These are phyloP conservation scores for Canavalia ensiformis DNA, from an alignment of 306 rosid species.

Conservation along the genomic window DNA sequence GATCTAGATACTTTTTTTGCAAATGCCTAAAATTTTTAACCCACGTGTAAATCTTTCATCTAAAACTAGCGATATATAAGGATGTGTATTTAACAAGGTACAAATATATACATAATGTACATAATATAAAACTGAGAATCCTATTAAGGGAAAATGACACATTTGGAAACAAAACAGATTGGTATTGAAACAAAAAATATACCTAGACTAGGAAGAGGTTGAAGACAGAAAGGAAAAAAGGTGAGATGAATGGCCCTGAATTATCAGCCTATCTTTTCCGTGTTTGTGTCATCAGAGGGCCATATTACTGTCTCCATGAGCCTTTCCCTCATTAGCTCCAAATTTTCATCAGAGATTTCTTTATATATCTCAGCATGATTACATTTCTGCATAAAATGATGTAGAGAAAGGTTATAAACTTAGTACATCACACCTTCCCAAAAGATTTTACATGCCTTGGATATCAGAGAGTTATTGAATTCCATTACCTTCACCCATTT, in stretches of 20 bases:
- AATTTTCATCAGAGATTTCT: conserved; percentile 82
- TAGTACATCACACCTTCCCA: neutral
- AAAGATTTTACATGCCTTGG: conserved; percentile 15
- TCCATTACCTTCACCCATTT: conserved; percentile 91
- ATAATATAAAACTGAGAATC: conserved; percentile 18
- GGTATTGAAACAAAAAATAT: conserved; percentile 41
- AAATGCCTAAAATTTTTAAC: neutral
- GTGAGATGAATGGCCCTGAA: conserved; percentile 2
- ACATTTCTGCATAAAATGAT: conserved; percentile 75
- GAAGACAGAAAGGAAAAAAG: conserved; percentile 34
- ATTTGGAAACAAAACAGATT: conserved; percentile 38
- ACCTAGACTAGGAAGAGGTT: conserved; percentile 54
- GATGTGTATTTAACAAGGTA: conserved; percentile 30
- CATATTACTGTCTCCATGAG: conserved; percentile 93
- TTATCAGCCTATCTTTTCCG: conserved; percentile 80
- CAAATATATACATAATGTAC: conserved; percentile 58
- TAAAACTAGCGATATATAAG: conserved; percentile 39
- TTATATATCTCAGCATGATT: conserved; percentile 91
- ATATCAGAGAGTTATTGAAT: neutral
- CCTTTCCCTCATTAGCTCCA: conserved; percentile 95
- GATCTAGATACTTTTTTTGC: neutral
- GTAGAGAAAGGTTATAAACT: neutral
- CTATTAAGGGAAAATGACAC: conserved; percentile 46
- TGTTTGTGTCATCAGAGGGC: conserved; percentile 97
- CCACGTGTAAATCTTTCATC: conserved; percentile 9